Conservation (phyloP, 2,329 filamentous ascomycete species). For the Aspergillus jensenii region DNA sequence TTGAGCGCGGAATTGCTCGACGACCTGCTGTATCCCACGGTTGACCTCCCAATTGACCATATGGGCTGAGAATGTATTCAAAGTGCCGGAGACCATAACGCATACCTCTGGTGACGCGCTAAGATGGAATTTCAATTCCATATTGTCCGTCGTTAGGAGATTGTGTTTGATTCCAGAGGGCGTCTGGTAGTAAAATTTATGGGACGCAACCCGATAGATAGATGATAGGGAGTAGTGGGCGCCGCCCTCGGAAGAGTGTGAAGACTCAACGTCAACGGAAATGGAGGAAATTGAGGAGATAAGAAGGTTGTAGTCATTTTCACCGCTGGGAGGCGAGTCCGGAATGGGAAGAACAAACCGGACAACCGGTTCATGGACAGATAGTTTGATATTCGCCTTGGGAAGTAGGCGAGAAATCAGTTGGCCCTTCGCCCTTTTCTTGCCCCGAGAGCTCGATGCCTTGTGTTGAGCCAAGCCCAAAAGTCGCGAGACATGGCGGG, state of each 20-base stretch:
- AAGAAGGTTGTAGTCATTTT: slow-evolving; percentile 88
- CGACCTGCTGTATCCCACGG: slow-evolving; percentile 86
- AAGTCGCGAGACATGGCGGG: slow-evolving; percentile 83
- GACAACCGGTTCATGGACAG: slow-evolving; percentile 92
- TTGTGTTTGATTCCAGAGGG: slow-evolving; percentile 79
- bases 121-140: slow-evolving; percentile 83
- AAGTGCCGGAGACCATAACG: slow-evolving; percentile 73
- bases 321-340: slow-evolving; percentile 54
- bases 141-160: slow-evolving; percentile 79
- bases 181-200: slow-evolving; percentile 93
- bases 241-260: slow-evolving; percentile 82
- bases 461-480: slow-evolving; percentile 70
- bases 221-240: slow-evolving; percentile 84
- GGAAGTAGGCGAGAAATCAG: slow-evolving; percentile 88
- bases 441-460: slow-evolving; percentile 38
- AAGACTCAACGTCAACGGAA: slow-evolving; percentile 89
- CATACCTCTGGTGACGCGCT: slow-evolving; percentile 82
- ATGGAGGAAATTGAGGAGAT: slow-evolving; percentile 94
- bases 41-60: slow-evolving; percentile 91
- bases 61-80: slow-evolving; percentile 85
- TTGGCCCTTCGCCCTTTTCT: slow-evolving; percentile 55
- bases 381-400: slow-evolving; percentile 92
- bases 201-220: slow-evolving; percentile 77
- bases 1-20: slow-evolving; percentile 74
- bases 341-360: slow-evolving; percentile 84